Percentiles rank a stretch among this genome's conserved stretches.
phyloP scores from a whole-genome alignment of 2,329 filamentous ascomycete species.

The Grosmannia huntii region DNA sequence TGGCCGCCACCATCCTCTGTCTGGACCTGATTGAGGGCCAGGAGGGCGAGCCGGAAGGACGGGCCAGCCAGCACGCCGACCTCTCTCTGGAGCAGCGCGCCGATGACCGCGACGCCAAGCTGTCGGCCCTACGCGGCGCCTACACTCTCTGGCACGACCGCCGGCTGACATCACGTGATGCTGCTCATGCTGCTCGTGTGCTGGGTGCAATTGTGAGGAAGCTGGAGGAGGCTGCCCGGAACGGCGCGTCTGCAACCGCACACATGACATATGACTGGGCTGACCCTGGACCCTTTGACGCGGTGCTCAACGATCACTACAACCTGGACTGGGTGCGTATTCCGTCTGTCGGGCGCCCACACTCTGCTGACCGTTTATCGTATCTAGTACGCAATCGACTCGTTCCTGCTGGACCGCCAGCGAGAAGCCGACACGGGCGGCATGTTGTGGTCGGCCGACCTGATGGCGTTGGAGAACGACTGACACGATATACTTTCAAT shows the following conservation, averaged over 20 bases:
- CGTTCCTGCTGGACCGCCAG: conserved; percentile 9
- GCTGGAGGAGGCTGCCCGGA: conserved; percentile 14
- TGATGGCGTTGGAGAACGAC: conserved; percentile 6
- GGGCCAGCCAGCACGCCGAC: background rate
- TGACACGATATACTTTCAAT: background rate
- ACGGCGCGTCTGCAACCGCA: background rate
- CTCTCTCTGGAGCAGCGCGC: conserved; percentile 5
- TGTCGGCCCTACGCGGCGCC: conserved; percentile 27
- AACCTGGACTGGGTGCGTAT: conserved; percentile 13
- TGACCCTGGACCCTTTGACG: conserved; percentile 9
- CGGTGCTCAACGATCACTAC: conserved; percentile 8
- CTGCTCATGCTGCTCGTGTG: conserved; percentile 32
- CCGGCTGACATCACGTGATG: conserved; percentile 24
- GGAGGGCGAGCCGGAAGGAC: background rate
- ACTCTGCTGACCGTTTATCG: background rate
- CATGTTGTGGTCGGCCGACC: conserved; percentile 11
- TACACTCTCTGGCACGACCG: conserved; percentile 31
- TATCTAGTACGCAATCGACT: conserved; percentile 11
- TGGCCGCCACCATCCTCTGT: conserved; percentile 48
- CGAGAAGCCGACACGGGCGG: conserved; percentile 4
- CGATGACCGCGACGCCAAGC: conserved; percentile 18
- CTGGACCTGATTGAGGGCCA: conserved; percentile 28
- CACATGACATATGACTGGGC: conserved; percentile 9
- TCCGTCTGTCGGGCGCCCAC: background rate
- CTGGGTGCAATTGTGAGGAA: conserved; percentile 32